These are phyloP conservation scores for Porphyridium purpureum DNA, from an alignment of 23 red algal genomes.

Conservation along the genomic window DNA sequence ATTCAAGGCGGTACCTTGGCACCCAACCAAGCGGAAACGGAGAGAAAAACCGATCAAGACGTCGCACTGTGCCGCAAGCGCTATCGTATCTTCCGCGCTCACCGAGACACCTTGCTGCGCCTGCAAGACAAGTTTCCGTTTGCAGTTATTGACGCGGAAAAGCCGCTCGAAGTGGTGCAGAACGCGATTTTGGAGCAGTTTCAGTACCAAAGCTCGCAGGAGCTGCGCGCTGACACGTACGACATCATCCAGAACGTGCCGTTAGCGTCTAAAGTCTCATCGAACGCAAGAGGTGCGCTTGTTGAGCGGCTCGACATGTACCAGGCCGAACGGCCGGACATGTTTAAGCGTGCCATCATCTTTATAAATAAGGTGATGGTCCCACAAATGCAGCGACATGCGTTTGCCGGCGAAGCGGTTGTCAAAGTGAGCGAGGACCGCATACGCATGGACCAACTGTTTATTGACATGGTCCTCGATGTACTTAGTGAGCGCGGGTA, in stretches of 20 bases:
- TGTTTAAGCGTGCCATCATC: neutral
- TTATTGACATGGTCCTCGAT: constrained; percentile 1
- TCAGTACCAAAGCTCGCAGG: neutral
- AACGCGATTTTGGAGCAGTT: neutral
- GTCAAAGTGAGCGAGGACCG: neutral
- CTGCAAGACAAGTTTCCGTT: neutral
- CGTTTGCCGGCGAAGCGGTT: neutral
- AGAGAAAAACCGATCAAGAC: neutral
- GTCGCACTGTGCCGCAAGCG: neutral
- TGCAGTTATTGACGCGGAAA: neutral
- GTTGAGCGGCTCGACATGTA: neutral
- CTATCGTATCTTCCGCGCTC: neutral
- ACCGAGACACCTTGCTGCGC: neutral
- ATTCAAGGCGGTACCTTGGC: neutral
- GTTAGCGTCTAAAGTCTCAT: neutral
- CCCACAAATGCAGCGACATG: neutral
- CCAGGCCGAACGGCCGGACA: neutral
- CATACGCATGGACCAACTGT: neutral
- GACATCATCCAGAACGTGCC: neutral
- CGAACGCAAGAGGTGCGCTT: neutral
- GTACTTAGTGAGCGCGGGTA: constrained; percentile 1
- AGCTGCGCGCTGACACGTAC: neutral
- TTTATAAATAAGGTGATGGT: neutral
- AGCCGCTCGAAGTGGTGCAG: neutral
- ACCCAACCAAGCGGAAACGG: too few relatives aligned